These are phyloP conservation scores for Citrullus amarus DNA, from an alignment of 306 rosid genomes.

Conservation along the genomic window DNA sequence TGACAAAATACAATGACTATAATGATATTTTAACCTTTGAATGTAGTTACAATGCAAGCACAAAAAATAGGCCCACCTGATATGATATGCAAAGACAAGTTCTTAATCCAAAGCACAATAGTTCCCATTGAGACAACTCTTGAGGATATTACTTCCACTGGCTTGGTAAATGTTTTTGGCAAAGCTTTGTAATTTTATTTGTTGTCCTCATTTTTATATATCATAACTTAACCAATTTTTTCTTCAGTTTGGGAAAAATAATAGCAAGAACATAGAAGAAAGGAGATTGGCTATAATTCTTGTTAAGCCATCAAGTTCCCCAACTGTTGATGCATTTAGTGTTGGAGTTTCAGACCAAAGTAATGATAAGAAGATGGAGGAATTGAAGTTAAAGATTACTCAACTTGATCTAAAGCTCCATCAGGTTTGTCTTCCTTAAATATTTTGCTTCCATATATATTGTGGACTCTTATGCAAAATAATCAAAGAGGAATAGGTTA, in stretches of 20 bases:
- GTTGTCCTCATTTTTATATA: too few species aligned
- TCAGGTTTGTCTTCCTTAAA: slow-evolving; percentile 37
- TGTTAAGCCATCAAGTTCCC: slow-evolving; percentile 38
- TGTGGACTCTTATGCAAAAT: not conserved
- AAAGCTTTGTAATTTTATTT: not conserved
- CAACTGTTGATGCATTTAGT: slow-evolving; percentile 34
- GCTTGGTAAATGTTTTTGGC: slow-evolving; percentile 21
- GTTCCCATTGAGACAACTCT: slow-evolving; percentile 42
- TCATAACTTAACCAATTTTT: too few species aligned
- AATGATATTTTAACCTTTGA: too few species aligned
- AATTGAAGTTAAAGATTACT: slow-evolving; percentile 53
- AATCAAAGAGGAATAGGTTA: too few species aligned
- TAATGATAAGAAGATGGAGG: slow-evolving; percentile 30
- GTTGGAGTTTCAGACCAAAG: slow-evolving; percentile 23
- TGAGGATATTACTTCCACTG: slow-evolving; percentile 39
- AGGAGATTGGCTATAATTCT: slow-evolving; percentile 54
- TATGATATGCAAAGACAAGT: slow-evolving; percentile 72
- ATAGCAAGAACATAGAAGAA: slow-evolving; percentile 46
- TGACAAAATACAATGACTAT: too few species aligned
- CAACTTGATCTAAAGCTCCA: slow-evolving; percentile 57
- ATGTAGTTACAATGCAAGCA: slow-evolving; percentile 73
- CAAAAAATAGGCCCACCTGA: slow-evolving; percentile 36
- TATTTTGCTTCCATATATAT: not conserved
- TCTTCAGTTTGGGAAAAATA: slow-evolving; percentile 52
- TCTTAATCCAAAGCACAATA: slow-evolving; percentile 59